phyloP scores from a whole-genome alignment of 441 rosid species.

The Rhodomyrtus psidioides region DNA sequence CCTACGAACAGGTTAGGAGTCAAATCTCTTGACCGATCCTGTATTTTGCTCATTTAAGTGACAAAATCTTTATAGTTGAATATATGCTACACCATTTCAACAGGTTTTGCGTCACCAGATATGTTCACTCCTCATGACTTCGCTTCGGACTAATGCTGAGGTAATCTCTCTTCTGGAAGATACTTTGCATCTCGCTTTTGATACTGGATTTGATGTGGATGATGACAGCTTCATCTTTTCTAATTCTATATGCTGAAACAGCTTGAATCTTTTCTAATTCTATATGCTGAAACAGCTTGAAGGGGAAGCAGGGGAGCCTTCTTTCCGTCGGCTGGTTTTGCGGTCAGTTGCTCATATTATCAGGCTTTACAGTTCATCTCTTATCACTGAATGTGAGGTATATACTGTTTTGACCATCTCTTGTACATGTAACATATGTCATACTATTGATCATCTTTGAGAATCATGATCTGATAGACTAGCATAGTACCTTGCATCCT shows the following conservation, averaged over 20 bases:
- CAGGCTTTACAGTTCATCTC: constrained; percentile 87
- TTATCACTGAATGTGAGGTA: constrained; percentile 96
- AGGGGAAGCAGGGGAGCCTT: constrained; percentile 98
- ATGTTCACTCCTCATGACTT: constrained; percentile 97
- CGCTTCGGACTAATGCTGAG: constrained; percentile 94
- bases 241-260: constrained; percentile 9
- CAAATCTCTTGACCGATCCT: not conserved
- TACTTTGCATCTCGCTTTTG: not conserved
- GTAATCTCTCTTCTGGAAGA: constrained; percentile 28
- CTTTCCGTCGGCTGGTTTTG: constrained; percentile 91
- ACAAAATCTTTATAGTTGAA: constrained; percentile 16
- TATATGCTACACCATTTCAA: constrained; percentile 24
- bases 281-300: constrained; percentile 44
- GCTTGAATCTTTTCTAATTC: constrained; percentile 63
- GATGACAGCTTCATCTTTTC: not conserved
- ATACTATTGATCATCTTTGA: not conserved
- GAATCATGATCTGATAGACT: not conserved
- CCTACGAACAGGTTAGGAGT: constrained; percentile 69
- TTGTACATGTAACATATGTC: not conserved
- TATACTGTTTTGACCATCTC: not conserved
- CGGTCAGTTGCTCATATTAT: constrained; percentile 97
- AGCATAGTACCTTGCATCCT: not conserved
- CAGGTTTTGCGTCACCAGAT: constrained; percentile 96
- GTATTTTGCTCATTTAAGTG: constrained; percentile 18
- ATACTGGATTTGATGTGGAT: constrained; percentile 16